Percentiles rank a stretch among this genome's conserved stretches.
Conservation (phyloP, 176 grass and related monocot species). For the Triticum dicoccoides region DNA sequence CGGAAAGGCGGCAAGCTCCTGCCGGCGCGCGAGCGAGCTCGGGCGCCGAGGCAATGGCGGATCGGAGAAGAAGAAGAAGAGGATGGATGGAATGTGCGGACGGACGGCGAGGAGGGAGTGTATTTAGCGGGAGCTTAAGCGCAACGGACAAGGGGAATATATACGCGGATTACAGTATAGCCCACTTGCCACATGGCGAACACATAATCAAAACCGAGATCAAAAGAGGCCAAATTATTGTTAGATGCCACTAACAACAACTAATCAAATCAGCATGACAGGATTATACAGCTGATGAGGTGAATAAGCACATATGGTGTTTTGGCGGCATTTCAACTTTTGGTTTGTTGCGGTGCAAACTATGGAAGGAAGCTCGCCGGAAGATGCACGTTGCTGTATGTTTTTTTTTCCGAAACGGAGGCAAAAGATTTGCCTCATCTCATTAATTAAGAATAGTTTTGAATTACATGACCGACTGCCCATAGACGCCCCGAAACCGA, state of each 20-base stretch:
- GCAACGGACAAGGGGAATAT: slow-evolving; percentile 46
- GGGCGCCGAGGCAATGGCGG: slow-evolving; percentile 20
- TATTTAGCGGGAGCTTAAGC: slow-evolving; percentile 24
- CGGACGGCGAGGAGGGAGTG: slow-evolving; percentile 1
- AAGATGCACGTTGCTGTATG: no score
- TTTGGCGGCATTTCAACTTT: background rate
- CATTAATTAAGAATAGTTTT: no score
- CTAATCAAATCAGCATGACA: background rate
- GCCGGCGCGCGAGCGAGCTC: background rate
- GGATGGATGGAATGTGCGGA: slow-evolving; percentile 1
- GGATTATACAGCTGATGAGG: background rate
- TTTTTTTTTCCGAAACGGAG: no score
- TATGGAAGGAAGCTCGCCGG: no score
- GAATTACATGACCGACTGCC: no score
- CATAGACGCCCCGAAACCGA: no score
- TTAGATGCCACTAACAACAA: background rate
- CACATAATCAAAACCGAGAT: background rate
- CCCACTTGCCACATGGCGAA: slow-evolving; percentile 42
- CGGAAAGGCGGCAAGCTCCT: no score
- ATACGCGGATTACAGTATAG: slow-evolving; percentile 49
- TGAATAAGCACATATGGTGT: background rate
- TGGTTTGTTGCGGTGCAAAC: background rate
- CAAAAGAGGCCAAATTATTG: background rate
- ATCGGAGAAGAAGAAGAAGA: background rate
- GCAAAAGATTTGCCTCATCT: no score